These are phyloP conservation scores for Medicago arabica DNA, from an alignment of 306 rosid species.

Conservation along the genomic window DNA sequence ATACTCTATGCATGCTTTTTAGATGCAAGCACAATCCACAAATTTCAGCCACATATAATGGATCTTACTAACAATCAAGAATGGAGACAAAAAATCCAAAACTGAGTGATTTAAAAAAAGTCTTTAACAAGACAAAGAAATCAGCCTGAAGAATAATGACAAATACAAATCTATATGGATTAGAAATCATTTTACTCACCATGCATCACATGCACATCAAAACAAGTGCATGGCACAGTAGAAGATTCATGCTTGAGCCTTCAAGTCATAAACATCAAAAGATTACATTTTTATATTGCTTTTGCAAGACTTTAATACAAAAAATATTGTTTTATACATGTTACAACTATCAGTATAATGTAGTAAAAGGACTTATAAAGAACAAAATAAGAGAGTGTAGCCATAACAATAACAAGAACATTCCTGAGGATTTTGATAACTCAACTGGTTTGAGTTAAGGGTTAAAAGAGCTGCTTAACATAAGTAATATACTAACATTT, in stretches of 20 bases:
- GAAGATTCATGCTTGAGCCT: not conserved
- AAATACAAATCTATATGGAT: slow-evolving; percentile 37
- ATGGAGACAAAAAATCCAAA: slow-evolving; percentile 23
- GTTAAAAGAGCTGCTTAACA: not conserved
- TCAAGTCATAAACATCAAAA: not conserved
- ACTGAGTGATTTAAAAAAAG: slow-evolving; percentile 20
- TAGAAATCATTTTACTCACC: slow-evolving; percentile 19
- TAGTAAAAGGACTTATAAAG: slow-evolving; percentile 25
- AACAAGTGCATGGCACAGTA: slow-evolving; percentile 14
- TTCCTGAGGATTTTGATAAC: not conserved
- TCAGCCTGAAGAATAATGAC: slow-evolving; percentile 28
- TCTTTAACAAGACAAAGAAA: slow-evolving; percentile 26
- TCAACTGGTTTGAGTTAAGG: not conserved
- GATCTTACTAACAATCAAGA: slow-evolving; percentile 29
- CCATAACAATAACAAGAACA: slow-evolving; percentile 40
- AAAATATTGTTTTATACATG: slow-evolving; percentile 50
- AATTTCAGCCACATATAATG: slow-evolving; percentile 40
- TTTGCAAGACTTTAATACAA: slow-evolving; percentile 37
- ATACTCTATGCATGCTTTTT: slow-evolving; percentile 17
- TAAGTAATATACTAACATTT: not conserved
- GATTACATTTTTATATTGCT: slow-evolving; percentile 29
- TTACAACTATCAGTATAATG: slow-evolving; percentile 45
- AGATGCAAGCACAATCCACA: slow-evolving; percentile 27
- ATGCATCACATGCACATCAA: slow-evolving; percentile 40
- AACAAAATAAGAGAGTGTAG: slow-evolving; percentile 28